Base-by-base conservation (phyloP, 257 asterid genomes). In the Solanum bulbocastanum region DNA sequence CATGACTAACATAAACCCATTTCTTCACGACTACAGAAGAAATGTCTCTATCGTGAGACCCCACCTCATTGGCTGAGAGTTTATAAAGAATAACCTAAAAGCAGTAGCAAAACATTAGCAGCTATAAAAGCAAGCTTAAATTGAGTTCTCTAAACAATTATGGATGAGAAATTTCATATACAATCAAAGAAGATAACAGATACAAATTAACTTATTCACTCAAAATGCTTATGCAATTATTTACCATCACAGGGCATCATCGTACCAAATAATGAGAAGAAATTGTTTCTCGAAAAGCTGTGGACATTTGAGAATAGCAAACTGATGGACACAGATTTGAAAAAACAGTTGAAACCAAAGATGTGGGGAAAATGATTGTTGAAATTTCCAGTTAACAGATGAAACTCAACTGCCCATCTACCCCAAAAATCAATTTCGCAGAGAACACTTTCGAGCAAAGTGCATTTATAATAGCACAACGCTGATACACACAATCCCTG, bases 1-100 rank as follows among this genome's bases (percentile, higher is more conserved):
- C 94, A 88, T 92, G 91, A 65, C 95, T 93, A 87, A 97, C 93
- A 91, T 97, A 94, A 6, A 91, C 89, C 99, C 99, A 97, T 88
- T 91, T 94, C 94, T 93, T 97, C 82, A 89, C 87, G 42, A 93
- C 87, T 13, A 89, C 92, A 76, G 91, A 84, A 58, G 86, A 86
- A 49, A 76, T 56, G 86, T 88, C 89, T 20, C 85, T 92, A 79
- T 87, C 94, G 83, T 89, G 83, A 84, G 94, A 91, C 82, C 86
- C 91, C 86, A 87, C 93, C 68, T 88, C 88, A 83, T 93, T 95
- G 87, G 87, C 74, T n/a, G 98, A 94, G 87, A 91, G 96, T 94
- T 96, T 97, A 88, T 94, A 96, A 66, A 95, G 92, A 87, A 95
- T 89, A 84, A 97, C 96, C 99, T 97, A 90, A 72, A 79, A 40